Evolutionary conservation across 352 stramenopile genomes (phyloP).

Genomic region (Phytophthora boehmeriae): DNA sequence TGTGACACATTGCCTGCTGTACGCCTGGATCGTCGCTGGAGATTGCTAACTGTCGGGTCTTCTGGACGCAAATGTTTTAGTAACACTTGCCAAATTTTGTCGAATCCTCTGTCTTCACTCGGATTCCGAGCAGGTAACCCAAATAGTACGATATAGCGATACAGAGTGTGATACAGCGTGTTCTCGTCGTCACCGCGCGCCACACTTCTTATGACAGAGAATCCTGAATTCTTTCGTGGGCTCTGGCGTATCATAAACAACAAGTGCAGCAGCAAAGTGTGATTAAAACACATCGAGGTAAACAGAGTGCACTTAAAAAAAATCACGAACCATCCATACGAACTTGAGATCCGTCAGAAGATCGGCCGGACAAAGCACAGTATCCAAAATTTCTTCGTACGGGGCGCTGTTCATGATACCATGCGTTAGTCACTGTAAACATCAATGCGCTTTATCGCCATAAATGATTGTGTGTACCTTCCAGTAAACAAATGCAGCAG

Average conservation of each 20-base stretch:
- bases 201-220: constrained; percentile 71
- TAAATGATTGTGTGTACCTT: constrained; percentile 40
- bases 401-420: constrained; percentile 64
- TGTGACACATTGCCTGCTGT: constrained; percentile 13
- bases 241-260: constrained; percentile 30
- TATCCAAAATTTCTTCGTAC: constrained; percentile 98
- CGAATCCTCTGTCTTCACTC: constrained; percentile 37
- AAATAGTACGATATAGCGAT: constrained; percentile 96
- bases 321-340: constrained; percentile 85
- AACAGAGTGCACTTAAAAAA: background rate
- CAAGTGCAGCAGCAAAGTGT: background rate
- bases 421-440: background rate
- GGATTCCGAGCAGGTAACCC: constrained; percentile 81
- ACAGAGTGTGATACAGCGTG: constrained; percentile 95
- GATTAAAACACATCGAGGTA: background rate
- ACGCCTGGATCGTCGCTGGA: constrained; percentile 27
- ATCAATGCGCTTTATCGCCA: background rate
- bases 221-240: constrained; percentile 58
- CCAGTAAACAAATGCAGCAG: constrained; percentile 97
- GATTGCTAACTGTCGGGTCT: constrained; percentile 18
- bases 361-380: constrained; percentile 89
- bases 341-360: constrained; percentile 85
- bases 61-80: constrained; percentile 68
- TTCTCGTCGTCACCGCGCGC: constrained; percentile 73
- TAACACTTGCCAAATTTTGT: constrained; percentile 66